These are phyloP conservation scores for Phialocephala subalpina DNA, from an alignment of 2,329 filamentous ascomycete genomes.

Conservation along the genomic window DNA sequence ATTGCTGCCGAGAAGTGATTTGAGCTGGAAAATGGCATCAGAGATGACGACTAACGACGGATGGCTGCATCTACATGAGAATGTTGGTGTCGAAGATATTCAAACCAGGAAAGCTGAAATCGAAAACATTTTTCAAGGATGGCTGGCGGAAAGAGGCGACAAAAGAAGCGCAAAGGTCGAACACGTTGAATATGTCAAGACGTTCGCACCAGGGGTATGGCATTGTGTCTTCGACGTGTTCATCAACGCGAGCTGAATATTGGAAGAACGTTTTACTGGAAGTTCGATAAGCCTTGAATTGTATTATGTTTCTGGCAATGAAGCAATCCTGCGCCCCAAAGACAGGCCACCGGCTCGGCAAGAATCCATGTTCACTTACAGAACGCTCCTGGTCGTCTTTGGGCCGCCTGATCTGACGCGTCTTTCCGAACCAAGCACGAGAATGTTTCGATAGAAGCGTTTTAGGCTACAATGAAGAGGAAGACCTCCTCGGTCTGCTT, in stretches of 20 bases:
- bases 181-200: conserved; percentile 73
- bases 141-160: conserved; percentile 26
- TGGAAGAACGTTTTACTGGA: neutral
- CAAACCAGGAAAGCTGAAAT: conserved; percentile 43
- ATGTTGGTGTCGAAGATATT: conserved; percentile 64
- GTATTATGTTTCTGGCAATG: neutral
- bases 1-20: conserved; percentile 64
- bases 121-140: conserved; percentile 28
- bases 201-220: conserved; percentile 73
- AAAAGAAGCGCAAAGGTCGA: conserved; percentile 49
- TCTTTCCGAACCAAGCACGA: neutral
- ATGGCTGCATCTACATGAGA: conserved; percentile 74
- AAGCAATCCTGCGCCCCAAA: neutral
- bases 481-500: neutral
- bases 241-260: conserved; percentile 18
- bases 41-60: conserved; percentile 51
- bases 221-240: conserved; percentile 74
- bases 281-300: neutral
- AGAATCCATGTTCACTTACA: neutral
- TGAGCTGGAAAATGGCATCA: conserved; percentile 61
- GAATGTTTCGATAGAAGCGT: neutral
- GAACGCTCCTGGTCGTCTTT: neutral
- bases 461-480: neutral
- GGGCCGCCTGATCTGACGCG: neutral
- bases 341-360: neutral